phyloP scores from a whole-genome alignment of 768 basidiomycete genomes.

The Amanita rubescens region DNA sequence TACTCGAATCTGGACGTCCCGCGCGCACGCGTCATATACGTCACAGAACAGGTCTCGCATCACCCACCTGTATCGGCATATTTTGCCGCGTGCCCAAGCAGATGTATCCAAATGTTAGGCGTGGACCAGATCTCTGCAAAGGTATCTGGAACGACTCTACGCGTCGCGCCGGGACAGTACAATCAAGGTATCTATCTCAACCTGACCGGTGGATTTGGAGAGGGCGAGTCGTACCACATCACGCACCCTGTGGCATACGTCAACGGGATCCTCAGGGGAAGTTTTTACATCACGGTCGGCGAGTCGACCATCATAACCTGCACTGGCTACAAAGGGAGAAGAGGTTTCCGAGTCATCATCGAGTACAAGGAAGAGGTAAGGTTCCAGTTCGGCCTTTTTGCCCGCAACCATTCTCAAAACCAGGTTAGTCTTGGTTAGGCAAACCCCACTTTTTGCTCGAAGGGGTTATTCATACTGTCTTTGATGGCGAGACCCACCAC shows the following conservation, averaged over 20 bases:
- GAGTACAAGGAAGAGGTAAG: slow-evolving; percentile 96
- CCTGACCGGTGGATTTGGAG: slow-evolving; percentile 65
- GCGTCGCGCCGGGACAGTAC: slow-evolving; percentile 71
- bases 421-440: slow-evolving; percentile 75
- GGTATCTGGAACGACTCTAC: slow-evolving; percentile 81
- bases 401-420: background rate
- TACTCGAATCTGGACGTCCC: slow-evolving; percentile 23
- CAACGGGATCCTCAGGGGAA: slow-evolving; percentile 87
- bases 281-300: slow-evolving; percentile 83
- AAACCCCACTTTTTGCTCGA: slow-evolving; percentile 78
- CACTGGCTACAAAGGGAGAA: slow-evolving; percentile 37
- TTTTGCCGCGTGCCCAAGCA: slow-evolving; percentile 68
- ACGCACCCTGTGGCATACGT: slow-evolving; percentile 87
- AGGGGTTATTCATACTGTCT: slow-evolving; percentile 83
- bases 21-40: slow-evolving; percentile 61
- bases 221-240: slow-evolving; percentile 79
- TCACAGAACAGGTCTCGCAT: slow-evolving; percentile 95
- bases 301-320: slow-evolving; percentile 81
- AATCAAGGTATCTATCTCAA: slow-evolving; percentile 88
- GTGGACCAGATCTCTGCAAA: slow-evolving; percentile 93
- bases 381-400: slow-evolving; percentile 7
- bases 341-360: slow-evolving; percentile 66
- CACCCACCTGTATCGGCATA: slow-evolving; percentile 93
- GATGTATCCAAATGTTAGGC: slow-evolving; percentile 64
- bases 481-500: slow-evolving; percentile 52